Percentiles rank a stretch among this genome's conserved stretches.
Conservation (phyloP, 164 flowering plant species). For the Stephania yunnanensis region DNA sequence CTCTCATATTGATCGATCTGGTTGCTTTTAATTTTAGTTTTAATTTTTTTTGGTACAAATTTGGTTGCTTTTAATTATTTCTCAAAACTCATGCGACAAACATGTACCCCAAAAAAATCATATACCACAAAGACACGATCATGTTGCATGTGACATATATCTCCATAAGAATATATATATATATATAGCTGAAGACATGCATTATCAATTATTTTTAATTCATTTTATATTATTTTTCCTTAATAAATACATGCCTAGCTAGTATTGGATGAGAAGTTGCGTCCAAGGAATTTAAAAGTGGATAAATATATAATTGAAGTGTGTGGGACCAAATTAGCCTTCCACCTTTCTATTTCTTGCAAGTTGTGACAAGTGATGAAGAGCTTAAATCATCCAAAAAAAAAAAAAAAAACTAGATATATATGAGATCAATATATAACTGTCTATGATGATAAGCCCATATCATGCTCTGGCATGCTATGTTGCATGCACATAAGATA, state of each 20-base stretch:
- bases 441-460: background rate
- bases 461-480: background rate
- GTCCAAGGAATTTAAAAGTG: background rate
- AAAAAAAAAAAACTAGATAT: no score
- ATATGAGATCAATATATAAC: no score
- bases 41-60: no score
- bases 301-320: background rate
- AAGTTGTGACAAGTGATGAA: slow-evolving; percentile 3
- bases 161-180: background rate
- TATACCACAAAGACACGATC: background rate
- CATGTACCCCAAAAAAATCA: background rate
- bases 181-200: background rate
- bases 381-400: background rate
- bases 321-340: background rate
- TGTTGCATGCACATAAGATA: background rate
- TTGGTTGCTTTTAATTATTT: background rate
- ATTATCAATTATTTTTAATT: no score
- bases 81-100: background rate
- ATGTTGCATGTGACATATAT: background rate
- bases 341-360: background rate
- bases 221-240: no score
- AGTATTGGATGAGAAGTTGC: background rate
- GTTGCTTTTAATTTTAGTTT: no score
- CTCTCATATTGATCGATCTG: background rate
- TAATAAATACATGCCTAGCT: background rate